Evolutionary conservation across 2,329 filamentous ascomycete species (phyloP), one percentile per base, ranked within the genome.

Genomic region (Ophiostoma himal-ulmi): DNA sequence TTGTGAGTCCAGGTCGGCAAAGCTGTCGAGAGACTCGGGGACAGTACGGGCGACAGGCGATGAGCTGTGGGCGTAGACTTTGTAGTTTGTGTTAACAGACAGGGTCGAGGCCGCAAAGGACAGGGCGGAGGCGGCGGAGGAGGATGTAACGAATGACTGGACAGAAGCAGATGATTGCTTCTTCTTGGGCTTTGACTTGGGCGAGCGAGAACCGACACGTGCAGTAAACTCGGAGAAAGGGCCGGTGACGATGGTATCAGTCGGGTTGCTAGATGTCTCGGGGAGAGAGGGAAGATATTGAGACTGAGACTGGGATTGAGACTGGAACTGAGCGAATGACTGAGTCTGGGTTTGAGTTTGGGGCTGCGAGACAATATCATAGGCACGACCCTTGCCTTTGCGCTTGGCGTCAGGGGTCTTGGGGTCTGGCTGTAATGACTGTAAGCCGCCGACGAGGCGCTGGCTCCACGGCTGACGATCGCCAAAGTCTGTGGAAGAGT

Each of bases 61-160:
- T 30, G 83, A 82, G 74, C 82, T 84, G 70, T 82, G 81, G 52
- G 79, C 81, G 73, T 86, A 83, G 26, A 85, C 79, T 75, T 85
- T 83, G 81, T 86, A 85, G 75, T 88, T 87, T 64, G 83, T 81
- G 20, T 79, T 81, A 57, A 85, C 83, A 20, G 83, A 84, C 2
- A 80, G 73, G 3, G 83, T 85, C 13, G 84, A 83, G 6, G 83
- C 84, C 17, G 83, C 82, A 64, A 77, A 79, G 13, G 73, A 73
- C 34, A 72, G 69, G 8, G 71, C 69, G 5, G 72, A 70, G 6
- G 62, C 22, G 4, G 64, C 60, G 1, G 67, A 69, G 22, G 22
- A 57, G 11, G 52, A 62, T 17, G 57, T 34, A 62, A 34, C 57
- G 57, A 11, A 52, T 20, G 79, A 81, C 57, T 77, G 75, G 30